Base-by-base conservation (phyloP, 2,329 filamentous ascomycete species). In the Karstenula rhodostoma region DNA sequence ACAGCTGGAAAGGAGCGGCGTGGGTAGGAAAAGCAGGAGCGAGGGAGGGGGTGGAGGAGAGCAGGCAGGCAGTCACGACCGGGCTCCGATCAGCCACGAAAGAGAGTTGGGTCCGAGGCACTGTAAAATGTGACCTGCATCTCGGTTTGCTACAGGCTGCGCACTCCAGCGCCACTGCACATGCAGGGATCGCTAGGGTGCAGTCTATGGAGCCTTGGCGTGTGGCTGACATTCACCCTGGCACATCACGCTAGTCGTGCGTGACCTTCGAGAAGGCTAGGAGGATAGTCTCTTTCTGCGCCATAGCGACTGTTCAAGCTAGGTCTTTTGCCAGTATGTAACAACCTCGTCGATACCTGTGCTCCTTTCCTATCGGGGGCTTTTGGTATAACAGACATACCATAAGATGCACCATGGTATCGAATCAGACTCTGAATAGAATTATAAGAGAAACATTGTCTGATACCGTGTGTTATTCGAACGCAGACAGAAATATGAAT, bases 1-100 rank as follows among this genome's bases (percentile, higher is more conserved):
- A 57, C 37, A 61, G 56, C 55, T 59, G 51, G 37, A 66, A 66
- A 44, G 66, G 66, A 68, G 61, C 56, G 60, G 65, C 64, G 61
- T 22, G 55, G 54, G 61, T 58, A 62, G 55, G 22, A 29, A 19
- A 25, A 33, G 46, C 12, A 47, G 27, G 37, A 48, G 35, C 58
- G 56, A 37, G 29, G 32, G 35, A 55, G 56, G 37, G 29, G 55
- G 48, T 17, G 32, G 19, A 44, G 42, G 57, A n/a, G 10, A 35
- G 29, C 22, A 59, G 40, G 50, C 52, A 55, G 47, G 43, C 52
- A 55, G 50, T 43, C 23, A 22, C 50, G 49, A 32, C 33, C 25
- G 22, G 57, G 19, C 51, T 23, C 32, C 25, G 12, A 37, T 51
- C 51, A 46, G 53, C 58, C n/a, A 33, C 46, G 51, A 44, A 44